Conservation (phyloP, 139 green algal species). For the Mychonastes homosphaera region DNA sequence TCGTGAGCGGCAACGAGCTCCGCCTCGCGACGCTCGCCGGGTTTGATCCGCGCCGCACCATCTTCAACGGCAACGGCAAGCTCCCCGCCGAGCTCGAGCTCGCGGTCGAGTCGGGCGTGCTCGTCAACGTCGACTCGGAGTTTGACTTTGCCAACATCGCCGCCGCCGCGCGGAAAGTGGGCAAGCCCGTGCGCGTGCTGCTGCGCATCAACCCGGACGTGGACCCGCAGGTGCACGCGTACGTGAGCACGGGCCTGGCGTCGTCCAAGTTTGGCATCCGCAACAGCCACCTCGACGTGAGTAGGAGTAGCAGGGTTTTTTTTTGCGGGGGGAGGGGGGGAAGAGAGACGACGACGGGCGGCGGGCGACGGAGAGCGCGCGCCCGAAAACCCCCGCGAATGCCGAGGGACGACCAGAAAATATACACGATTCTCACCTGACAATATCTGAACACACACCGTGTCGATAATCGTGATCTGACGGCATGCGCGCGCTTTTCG, state of each 20-base stretch:
- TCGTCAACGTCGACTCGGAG: slow-evolving; percentile 94
- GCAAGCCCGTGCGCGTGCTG: slow-evolving; percentile 57
- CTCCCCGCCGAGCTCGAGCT: slow-evolving; percentile 83
- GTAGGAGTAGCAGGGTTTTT: neutral
- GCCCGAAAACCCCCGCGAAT: too few species aligned
- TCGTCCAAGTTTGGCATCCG: slow-evolving; percentile 97
- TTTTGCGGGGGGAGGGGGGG: too few species aligned
- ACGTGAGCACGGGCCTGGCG: slow-evolving; percentile 90
- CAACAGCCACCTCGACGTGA: slow-evolving; percentile 84
- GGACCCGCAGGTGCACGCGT: slow-evolving; percentile 93
- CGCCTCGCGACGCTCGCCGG: slow-evolving; percentile 69
- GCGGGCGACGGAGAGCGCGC: too few species aligned
- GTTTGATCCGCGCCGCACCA: slow-evolving; percentile 56
- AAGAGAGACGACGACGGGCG: too few species aligned
- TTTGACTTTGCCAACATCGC: slow-evolving; percentile 76
- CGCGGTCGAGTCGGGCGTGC: slow-evolving; percentile 68
- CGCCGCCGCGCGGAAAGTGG: slow-evolving; percentile 47
- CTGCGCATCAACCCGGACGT: slow-evolving; percentile 98
- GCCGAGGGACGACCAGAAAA: too few species aligned
- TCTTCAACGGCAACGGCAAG: slow-evolving; percentile 90
- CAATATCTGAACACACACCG: slow-evolving; percentile 29
- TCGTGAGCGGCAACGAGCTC: slow-evolving; percentile 95
- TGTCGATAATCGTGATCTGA: slow-evolving; percentile 2
- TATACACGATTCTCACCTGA: slow-evolving; percentile 34
- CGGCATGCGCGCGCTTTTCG: neutral